Conservation (phyloP, 2,329 filamentous ascomycete genomes). For the Pseudogymnoascus sp. region DNA sequence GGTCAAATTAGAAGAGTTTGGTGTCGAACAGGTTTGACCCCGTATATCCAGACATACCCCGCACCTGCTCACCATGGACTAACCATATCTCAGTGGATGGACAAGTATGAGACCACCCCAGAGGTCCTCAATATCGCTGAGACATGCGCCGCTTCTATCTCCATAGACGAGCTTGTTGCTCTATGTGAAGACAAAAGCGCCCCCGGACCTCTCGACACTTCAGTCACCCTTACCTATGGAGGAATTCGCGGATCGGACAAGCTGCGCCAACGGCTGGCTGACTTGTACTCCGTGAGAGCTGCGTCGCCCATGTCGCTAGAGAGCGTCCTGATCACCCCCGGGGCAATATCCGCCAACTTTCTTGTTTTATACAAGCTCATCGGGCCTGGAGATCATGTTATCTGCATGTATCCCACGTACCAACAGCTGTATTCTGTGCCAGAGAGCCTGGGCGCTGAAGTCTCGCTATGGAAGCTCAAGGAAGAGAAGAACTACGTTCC, state of each 20-base stretch:
- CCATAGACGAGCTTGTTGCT: constrained; percentile 56
- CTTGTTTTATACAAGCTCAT: constrained; percentile 67
- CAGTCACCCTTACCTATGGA: constrained; percentile 62
- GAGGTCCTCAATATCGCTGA: constrained; percentile 65
- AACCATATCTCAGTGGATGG: constrained; percentile 48
- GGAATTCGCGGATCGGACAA: constrained; percentile 59
- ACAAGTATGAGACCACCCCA: constrained; percentile 49
- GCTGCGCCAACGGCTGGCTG: constrained; percentile 57
- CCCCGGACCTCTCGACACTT: constrained; percentile 40
- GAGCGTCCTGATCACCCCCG: constrained; percentile 68
- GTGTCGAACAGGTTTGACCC: constrained; percentile 14
- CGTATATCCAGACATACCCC: background rate
- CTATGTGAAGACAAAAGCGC: constrained; percentile 48
- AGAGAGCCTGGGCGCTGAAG: constrained; percentile 64
- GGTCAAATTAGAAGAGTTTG: constrained; percentile 36
- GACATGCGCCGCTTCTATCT: constrained; percentile 70
- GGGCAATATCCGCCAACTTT: constrained; percentile 80
- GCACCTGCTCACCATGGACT: background rate
- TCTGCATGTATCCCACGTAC: constrained; percentile 82
- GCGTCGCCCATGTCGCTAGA: constrained; percentile 43
- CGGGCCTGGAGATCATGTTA: constrained; percentile 68
- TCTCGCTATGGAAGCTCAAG: constrained; percentile 67
- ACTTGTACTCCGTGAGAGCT: constrained; percentile 53
- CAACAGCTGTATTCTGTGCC: constrained; percentile 77
- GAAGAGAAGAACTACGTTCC: constrained; percentile 59